These are phyloP conservation scores for Aureobasidium musti DNA, from an alignment of 2,329 filamentous ascomycete genomes.

Conservation along the genomic window DNA sequence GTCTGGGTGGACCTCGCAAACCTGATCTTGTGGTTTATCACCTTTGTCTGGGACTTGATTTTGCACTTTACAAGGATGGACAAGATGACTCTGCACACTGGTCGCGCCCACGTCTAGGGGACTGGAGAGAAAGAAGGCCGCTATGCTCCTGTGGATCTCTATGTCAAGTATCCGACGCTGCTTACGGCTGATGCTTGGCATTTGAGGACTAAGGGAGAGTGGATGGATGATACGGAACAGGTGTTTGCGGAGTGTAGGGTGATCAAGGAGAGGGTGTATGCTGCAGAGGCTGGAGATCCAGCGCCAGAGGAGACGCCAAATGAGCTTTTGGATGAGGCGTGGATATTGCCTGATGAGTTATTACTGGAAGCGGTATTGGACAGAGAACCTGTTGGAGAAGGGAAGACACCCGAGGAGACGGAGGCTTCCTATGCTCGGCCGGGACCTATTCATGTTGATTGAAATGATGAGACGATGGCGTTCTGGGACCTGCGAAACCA, in stretches of 20 bases:
- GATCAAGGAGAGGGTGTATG: neutral
- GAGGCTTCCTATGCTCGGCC: neutral
- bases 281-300: neutral
- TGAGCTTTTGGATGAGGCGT: neutral
- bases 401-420: neutral
- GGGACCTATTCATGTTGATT: conserved; percentile 11
- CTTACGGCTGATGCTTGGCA: conserved; percentile 1
- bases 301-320: neutral
- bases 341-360: neutral
- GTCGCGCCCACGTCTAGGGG: conserved; percentile 3
- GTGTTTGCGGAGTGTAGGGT: neutral
- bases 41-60: conserved; percentile 56
- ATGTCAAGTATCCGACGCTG: neutral
- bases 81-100: conserved; percentile 55
- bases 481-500: neutral
- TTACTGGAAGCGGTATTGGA: neutral
- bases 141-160: neutral
- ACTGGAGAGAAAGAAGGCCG: neutral
- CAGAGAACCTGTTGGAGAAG: neutral
- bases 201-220: neutral
- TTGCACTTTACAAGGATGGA: conserved; percentile 63
- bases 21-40: conserved; percentile 73
- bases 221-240: neutral
- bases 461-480: conserved; percentile 6
- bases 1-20: conserved; percentile 67